Conservation (phyloP, 108 stramenopile genomes). For the Cyclotella atomus region DNA sequence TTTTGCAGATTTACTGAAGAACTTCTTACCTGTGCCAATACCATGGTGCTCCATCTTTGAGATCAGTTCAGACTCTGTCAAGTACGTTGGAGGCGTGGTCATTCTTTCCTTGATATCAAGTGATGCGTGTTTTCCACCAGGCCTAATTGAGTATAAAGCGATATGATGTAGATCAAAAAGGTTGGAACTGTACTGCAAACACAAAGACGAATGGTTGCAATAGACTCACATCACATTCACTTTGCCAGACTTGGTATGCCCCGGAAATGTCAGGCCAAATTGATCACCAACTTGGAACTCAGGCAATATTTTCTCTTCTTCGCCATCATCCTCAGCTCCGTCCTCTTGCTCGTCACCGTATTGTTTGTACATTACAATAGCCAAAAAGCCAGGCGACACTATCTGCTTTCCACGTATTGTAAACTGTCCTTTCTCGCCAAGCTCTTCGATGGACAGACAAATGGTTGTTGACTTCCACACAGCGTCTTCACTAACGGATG, state of each 20-base stretch:
- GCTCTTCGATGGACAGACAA: conserved; percentile 64
- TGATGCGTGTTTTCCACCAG: conserved; percentile 57
- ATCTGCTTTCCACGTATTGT: conserved; percentile 76
- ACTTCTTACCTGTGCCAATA: conserved; percentile 85
- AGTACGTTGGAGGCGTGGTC: conserved; percentile 86
- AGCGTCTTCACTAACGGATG: conserved; percentile 86
- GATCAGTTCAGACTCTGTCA: conserved; percentile 91
- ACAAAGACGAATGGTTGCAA: not conserved
- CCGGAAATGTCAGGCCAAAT: conserved; percentile 48
- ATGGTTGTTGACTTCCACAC: conserved; percentile 85
- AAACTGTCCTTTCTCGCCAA: conserved; percentile 78
- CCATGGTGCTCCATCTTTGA: conserved; percentile 90
- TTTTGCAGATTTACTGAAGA: not conserved
- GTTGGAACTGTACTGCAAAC: not conserved
- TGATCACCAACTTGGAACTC: conserved; percentile 77
- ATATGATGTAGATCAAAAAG: not conserved
- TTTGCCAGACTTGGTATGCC: conserved; percentile 32
- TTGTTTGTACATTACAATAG: conserved; percentile 77
- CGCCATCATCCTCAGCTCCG: conserved; percentile 61
- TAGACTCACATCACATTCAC: conserved; percentile 9
- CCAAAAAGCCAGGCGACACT: conserved; percentile 81
- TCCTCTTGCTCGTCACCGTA: conserved; percentile 77
- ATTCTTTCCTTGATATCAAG: conserved; percentile 83
- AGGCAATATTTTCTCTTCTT: conserved; percentile 79
- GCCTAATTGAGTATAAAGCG: not conserved